phyloP scores from a whole-genome alignment of 306 rosid species.

The Luffa acutangula region DNA sequence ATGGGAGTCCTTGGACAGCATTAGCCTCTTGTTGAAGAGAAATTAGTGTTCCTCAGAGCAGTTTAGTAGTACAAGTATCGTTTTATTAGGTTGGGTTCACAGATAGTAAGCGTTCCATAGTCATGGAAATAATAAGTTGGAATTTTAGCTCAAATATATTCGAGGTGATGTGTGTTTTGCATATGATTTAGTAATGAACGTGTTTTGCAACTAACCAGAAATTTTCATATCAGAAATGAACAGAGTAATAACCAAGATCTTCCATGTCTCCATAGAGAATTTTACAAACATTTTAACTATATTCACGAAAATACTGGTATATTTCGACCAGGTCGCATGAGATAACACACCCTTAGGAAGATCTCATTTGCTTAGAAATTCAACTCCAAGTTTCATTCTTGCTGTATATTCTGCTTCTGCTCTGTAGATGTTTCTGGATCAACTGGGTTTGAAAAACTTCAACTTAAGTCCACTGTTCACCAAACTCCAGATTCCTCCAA shows the following conservation, averaged over 20 bases:
- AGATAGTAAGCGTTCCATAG: background rate
- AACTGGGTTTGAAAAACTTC: slow-evolving; percentile 86
- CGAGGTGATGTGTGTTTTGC: background rate
- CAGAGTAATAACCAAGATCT: background rate
- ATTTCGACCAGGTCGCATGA: background rate
- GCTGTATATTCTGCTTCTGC: background rate
- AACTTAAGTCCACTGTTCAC: slow-evolving; percentile 84
- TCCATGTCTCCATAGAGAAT: background rate
- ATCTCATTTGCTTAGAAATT: background rate
- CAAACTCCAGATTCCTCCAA: slow-evolving; percentile 98
- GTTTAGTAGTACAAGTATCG: background rate
- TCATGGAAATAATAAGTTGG: background rate
- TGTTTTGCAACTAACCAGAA: background rate
- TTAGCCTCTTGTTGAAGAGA: background rate
- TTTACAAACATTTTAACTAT: background rate
- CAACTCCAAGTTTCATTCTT: background rate
- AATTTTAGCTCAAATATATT: background rate
- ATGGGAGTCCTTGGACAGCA: background rate
- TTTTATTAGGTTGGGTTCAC: background rate
- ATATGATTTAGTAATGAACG: background rate
- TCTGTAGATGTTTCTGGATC: slow-evolving; percentile 12
- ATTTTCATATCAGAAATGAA: background rate
- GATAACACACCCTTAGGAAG: background rate
- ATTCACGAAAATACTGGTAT: background rate
- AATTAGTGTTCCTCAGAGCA: background rate